Conservation (phyloP, 371 early-diverging fungal genomes). For the Choanephora cucurbitarum region DNA sequence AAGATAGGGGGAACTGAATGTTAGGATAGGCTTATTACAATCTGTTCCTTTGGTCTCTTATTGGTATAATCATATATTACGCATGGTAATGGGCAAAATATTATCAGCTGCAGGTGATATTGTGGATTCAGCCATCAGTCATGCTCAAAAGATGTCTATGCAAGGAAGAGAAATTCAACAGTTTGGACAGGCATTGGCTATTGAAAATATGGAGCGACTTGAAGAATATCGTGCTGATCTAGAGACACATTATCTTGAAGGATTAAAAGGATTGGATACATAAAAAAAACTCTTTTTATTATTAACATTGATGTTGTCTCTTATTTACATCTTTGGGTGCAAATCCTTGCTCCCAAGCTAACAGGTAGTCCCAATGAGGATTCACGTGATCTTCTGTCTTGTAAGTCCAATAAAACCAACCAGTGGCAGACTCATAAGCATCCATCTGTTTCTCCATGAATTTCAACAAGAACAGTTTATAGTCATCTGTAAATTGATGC, state of each 20-base stretch:
- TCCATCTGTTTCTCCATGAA: conserved; percentile 53
- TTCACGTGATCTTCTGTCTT: conserved; percentile 68
- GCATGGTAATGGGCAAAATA: conserved; percentile 54
- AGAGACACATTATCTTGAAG: conserved; percentile 35
- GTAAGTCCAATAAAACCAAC: conserved; percentile 85
- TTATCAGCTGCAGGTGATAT: conserved; percentile 58
- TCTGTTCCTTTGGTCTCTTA: conserved; percentile 63
- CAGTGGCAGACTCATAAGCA: conserved; percentile 49
- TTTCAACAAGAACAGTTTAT: conserved; percentile 35
- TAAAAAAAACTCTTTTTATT: no score
- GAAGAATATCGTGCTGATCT: conserved; percentile 37
- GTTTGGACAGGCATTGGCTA: conserved; percentile 37
- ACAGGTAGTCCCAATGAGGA: conserved; percentile 73
- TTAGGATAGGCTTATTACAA: conserved; percentile 57
- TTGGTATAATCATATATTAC: conserved; percentile 65
- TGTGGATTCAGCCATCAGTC: conserved; percentile 49
- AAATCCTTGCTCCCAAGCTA: conserved; percentile 53
- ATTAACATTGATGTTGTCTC: conserved; percentile 17
- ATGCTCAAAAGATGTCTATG: conserved; percentile 42
- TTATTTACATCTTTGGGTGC: conserved; percentile 43
- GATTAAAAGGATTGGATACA: conserved; percentile 30
- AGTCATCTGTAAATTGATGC: conserved; percentile 36
- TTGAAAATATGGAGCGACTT: conserved; percentile 41
- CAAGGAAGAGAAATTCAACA: conserved; percentile 42
- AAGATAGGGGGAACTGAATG: no score